phyloP scores from a whole-genome alignment of 306 rosid species.

The Vicia villosa region DNA sequence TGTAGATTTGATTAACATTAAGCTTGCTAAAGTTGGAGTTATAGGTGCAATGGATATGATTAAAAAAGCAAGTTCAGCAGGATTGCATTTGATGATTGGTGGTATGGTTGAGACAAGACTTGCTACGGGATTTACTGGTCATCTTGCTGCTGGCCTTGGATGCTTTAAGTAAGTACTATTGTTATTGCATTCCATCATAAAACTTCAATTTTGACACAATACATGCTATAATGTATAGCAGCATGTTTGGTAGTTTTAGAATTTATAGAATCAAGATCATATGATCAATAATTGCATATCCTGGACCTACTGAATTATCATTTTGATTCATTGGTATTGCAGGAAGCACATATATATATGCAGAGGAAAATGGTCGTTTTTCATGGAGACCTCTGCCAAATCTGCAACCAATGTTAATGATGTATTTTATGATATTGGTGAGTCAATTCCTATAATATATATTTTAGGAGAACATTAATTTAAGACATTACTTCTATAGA shows the following conservation, averaged over 20 bases:
- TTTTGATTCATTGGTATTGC: constrained; percentile 35
- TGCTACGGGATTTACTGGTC: constrained; percentile 92
- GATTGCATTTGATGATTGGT: no score
- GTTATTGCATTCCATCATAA: background rate
- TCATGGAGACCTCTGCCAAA: constrained; percentile 71
- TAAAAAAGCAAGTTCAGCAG: no score
- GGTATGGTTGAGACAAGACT: constrained; percentile 94
- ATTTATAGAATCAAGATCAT: background rate
- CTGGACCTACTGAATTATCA: constrained; percentile 2
- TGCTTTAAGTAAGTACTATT: constrained; percentile 61
- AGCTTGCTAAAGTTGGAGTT: constrained; percentile 87
- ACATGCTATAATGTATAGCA: constrained; percentile 18
- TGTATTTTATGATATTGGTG: constrained; percentile 65
- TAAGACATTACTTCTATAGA: constrained; percentile 86
- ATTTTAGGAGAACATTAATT: constrained; percentile 35
- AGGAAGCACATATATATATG: constrained; percentile 65
- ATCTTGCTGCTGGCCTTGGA: constrained; percentile 91
- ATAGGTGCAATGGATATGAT: no score
- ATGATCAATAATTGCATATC: background rate
- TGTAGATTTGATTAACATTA: constrained; percentile 78
- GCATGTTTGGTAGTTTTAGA: constrained; percentile 14
- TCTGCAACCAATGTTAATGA: constrained; percentile 64
- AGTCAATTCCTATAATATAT: constrained; percentile 2
- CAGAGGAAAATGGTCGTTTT: constrained; percentile 64
- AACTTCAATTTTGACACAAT: constrained; percentile 4